Evolutionary conservation across 2,329 filamentous ascomycete species (phyloP), one percentile per base, ranked within the genome.

Genomic region (Decorospora gaudefroyi): DNA sequence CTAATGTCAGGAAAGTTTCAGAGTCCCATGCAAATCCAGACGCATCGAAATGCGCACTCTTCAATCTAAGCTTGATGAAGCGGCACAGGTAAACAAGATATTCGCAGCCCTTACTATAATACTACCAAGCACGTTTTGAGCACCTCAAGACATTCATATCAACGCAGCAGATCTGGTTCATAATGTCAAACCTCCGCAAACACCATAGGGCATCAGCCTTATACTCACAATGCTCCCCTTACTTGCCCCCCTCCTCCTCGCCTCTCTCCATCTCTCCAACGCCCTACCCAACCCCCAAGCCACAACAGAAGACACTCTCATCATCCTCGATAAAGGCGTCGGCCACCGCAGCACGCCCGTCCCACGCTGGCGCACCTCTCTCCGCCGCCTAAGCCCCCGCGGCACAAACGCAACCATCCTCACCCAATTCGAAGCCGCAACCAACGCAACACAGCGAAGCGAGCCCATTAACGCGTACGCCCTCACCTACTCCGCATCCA

Each of bases 311-410:
- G 27, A 19, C 12, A 30, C 17, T 5, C 46, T 52, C 25, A 15
- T 48, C 13, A 21, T 58, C 13, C 48, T 55, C 12, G 55, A 54
- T 23, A 35, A 23, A 15, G 52, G 53, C 16, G 43, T 54, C 30
- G 49, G 48, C 18, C 50, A 58, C 28, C 48, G 41, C 32, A 49
- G 42, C 27, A 49, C 38, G 22, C 50, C 46, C 2, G 33, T 46
- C 13, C 31, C 48, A 4, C 44, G 36, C 31, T 54, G 46, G 47
- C 50, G 31, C 7, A 58, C 53, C 7, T 50, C 50, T 9, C 35
- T 56, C 8, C 47, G 49, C 19, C 41, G 32, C n/a, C 19, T 56
- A 19, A 38, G 42, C 13, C 32, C 39, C 3, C 28, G 38, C 12
- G 50, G 55, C 10, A 46, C 38, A 15, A 42, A 52, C 15, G 26